Conservation (phyloP, 163 green algal species). For the Scenedesmus sp. region DNA sequence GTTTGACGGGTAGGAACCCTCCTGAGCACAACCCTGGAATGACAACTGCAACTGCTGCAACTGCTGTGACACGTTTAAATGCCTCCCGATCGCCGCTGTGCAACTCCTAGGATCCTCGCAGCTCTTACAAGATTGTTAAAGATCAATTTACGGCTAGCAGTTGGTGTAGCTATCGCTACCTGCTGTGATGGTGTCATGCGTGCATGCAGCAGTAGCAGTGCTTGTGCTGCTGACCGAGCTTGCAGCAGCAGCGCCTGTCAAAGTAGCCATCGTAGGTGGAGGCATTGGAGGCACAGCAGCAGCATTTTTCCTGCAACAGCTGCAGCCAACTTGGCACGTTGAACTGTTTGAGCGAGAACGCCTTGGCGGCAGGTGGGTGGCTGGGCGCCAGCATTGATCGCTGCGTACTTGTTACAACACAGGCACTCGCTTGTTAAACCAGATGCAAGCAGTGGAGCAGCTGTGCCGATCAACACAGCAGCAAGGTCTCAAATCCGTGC, state of each 20-base stretch:
- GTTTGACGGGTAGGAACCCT: not conserved
- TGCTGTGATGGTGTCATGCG: not conserved
- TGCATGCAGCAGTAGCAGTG: not conserved
- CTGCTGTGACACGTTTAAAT: not conserved
- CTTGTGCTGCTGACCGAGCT: not conserved
- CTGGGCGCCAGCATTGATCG: not conserved
- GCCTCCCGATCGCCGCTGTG: too few relatives aligned
- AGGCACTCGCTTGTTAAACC: too few relatives aligned
- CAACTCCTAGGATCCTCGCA: too few relatives aligned
- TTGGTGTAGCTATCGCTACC: not conserved
- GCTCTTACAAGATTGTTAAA: too few relatives aligned
- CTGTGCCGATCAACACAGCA: too few relatives aligned
- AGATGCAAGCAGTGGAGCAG: too few relatives aligned
- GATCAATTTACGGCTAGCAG: too few relatives aligned
- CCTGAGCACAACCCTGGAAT: slow-evolving; percentile 3
- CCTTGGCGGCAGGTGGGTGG: slow-evolving; percentile 20
- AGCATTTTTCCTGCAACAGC: slow-evolving; percentile 33
- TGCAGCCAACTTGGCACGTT: slow-evolving; percentile 1
- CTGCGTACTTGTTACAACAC: too few relatives aligned
- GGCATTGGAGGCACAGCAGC: slow-evolving; percentile 36
- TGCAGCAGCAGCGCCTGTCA: not conserved
- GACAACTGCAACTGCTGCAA: slow-evolving; percentile 1
- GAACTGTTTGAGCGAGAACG: slow-evolving; percentile 42
- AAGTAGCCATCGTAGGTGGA: slow-evolving; percentile 35
- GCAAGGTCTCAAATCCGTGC: too few relatives aligned